These are phyloP conservation scores for Medicago truncatula DNA, from an alignment of 306 rosid species.

Conservation along the genomic window DNA sequence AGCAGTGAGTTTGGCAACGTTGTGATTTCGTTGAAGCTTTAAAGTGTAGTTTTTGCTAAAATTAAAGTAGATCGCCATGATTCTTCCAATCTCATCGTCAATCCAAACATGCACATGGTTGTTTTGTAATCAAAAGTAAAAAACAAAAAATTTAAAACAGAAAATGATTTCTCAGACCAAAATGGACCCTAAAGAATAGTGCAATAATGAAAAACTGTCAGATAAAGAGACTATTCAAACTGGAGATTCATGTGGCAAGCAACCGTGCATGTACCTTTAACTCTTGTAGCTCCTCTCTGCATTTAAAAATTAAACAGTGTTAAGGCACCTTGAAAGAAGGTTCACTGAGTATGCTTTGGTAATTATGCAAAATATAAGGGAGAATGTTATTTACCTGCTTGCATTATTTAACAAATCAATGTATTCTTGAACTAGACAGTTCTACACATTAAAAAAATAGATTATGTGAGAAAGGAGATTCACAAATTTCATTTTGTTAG, in stretches of 20 bases:
- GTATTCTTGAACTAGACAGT: constrained; percentile 71
- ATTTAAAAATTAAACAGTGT: constrained; percentile 35
- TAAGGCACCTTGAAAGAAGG: constrained; percentile 19
- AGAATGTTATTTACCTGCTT: constrained; percentile 61
- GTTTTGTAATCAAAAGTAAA: neutral
- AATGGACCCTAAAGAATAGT: neutral
- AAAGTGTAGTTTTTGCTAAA: neutral
- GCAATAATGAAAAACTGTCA: constrained; percentile 8
- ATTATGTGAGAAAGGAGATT: constrained; percentile 37
- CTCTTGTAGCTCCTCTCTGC: constrained; percentile 81
- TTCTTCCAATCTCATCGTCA: neutral
- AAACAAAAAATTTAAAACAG: neutral
- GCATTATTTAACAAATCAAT: constrained; percentile 82
- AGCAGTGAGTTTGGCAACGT: neutral
- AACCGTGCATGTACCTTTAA: constrained; percentile 62
- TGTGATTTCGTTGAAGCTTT: neutral
- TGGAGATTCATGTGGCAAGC: neutral
- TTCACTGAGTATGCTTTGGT: constrained; percentile 14
- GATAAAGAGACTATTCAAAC: constrained; percentile 9
- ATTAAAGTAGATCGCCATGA: neutral
- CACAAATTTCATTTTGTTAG: constrained; percentile 1
- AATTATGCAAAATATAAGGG: constrained; percentile 4
- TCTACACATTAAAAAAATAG: constrained; percentile 50
- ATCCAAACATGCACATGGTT: neutral
- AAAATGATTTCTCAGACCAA: neutral